Conservation (phyloP, 345 rosid genomes). For the Ceriops decandra region DNA sequence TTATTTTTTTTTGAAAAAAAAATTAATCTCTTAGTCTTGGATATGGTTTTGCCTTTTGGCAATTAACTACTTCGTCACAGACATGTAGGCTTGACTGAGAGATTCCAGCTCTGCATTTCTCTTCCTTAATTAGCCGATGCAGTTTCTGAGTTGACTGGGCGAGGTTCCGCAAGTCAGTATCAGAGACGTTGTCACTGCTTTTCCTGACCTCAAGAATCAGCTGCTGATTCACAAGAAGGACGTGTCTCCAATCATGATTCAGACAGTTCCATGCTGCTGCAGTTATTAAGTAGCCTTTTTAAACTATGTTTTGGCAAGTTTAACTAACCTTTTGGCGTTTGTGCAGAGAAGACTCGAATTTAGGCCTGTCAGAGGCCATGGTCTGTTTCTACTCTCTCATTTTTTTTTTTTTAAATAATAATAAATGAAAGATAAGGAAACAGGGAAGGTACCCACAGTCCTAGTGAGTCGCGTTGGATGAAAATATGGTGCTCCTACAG, state of each 20-base stretch:
- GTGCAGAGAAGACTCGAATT: too few species aligned
- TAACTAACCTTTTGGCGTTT: too few species aligned
- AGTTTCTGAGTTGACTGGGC: slow-evolving; percentile 89
- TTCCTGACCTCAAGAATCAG: slow-evolving; percentile 76
- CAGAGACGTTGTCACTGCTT: slow-evolving; percentile 76
- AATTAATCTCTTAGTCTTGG: neutral
- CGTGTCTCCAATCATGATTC: neutral
- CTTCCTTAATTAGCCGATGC: slow-evolving; percentile 94
- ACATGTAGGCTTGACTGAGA: slow-evolving; percentile 67
- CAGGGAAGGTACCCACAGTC: too few species aligned
- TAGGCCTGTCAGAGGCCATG: too few species aligned
- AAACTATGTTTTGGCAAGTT: too few species aligned
- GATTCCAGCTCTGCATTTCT: slow-evolving; percentile 88
- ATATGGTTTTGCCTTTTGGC: neutral
- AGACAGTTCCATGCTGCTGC: too few species aligned
- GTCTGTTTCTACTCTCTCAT: too few species aligned
- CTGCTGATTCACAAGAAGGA: slow-evolving; percentile 27
- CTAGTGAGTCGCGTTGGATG: too few species aligned
- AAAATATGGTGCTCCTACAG: too few species aligned
- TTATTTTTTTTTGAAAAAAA: too few species aligned
- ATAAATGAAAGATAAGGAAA: too few species aligned
- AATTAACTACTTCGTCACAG: slow-evolving; percentile 28
- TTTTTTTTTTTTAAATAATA: too few species aligned
- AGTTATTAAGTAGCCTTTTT: neutral
- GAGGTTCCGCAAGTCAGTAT: slow-evolving; percentile 79